Evolutionary conservation across 179 eudicot species (phyloP), one percentile per base, ranked within the genome.

Genomic region (Actinidia chinensis): DNA sequence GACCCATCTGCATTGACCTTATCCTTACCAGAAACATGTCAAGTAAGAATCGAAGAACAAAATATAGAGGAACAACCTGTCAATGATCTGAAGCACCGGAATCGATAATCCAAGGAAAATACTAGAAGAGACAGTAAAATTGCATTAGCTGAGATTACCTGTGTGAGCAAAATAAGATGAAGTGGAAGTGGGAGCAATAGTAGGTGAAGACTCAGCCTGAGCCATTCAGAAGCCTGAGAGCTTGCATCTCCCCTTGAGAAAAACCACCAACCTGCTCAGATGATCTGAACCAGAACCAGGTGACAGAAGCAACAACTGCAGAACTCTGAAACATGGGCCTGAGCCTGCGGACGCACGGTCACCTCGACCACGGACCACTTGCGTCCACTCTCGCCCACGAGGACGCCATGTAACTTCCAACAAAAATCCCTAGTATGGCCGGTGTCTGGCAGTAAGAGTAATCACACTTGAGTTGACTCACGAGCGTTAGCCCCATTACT

Each of bases 391-490:
- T n/a, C n/a, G 9, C 59, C 59, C 9, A 55, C 20, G 59, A 55
- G 59, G n/a, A 15, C n/a, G 60, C 61, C 61, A 56, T 56, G 23
- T 56, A n/a, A 56, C 61, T 56, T n/a, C 61, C 20, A 54, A 56
- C 61, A 56, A 18, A 56, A 56, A 56, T 56, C 25, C 5, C 23
- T 56, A 9, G 61, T 17, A n/a, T 56, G 61, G 7, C 61, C 6
- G 6, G 61, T 56, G 61, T 59, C 22, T 59, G 28, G n/a, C n/a
- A 17, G 8, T 56, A 5, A 23, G 6, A 56, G n/a, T 56, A 56
- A n/a, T 56, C 25, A 56, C 61, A 56, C 1, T 0, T 4, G 23
- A 50, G 54, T 5, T 10, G 54, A 5, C 5, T 17, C 61, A 15
- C 61, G n/a, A n/a, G n/a, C n/a, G 22, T 15, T 15, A 15, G 22